Percentiles rank a stretch among this genome's conserved stretches.
These are phyloP conservation scores for Umbilicus rupestris DNA, from an alignment of 164 flowering plant genomes.

Conservation along the genomic window DNA sequence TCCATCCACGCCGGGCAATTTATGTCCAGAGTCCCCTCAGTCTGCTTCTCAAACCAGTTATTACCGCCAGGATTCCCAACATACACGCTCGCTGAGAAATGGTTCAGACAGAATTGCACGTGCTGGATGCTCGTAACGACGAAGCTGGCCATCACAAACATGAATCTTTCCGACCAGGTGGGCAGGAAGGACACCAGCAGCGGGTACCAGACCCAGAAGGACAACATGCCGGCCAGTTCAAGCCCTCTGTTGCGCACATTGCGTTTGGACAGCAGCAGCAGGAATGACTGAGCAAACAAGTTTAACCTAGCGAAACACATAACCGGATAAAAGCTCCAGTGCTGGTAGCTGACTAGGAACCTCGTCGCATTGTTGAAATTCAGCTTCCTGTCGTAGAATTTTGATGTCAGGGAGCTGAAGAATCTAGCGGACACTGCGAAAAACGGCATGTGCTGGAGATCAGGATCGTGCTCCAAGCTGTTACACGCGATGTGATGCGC, in stretches of 20 bases:
- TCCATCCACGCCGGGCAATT: slow-evolving; percentile 11
- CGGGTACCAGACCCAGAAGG: slow-evolving; percentile 15
- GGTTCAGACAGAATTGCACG: slow-evolving; percentile 13
- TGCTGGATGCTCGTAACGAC: slow-evolving; percentile 10
- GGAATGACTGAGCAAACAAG: slow-evolving; percentile 7
- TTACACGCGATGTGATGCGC: slow-evolving; percentile 11
- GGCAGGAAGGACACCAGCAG: slow-evolving; percentile 11
- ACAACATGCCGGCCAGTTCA: slow-evolving; percentile 2
- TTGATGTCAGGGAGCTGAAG: slow-evolving; percentile 8
- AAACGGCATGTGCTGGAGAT: slow-evolving; percentile 11
- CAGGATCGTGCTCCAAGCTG: slow-evolving; percentile 9
- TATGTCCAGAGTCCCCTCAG: slow-evolving; percentile 11
- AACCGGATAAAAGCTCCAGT: slow-evolving; percentile 11
- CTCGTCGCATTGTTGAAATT: neutral
- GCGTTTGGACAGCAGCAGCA: slow-evolving; percentile 7
- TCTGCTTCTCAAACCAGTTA: slow-evolving; percentile 16
- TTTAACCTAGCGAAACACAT: slow-evolving; percentile 9
- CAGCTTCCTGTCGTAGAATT: slow-evolving; percentile 9
- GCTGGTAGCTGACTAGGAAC: slow-evolving; percentile 11
- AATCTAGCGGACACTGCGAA: slow-evolving; percentile 9
- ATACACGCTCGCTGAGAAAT: slow-evolving; percentile 11
- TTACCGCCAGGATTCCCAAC: slow-evolving; percentile 10
- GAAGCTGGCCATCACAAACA: slow-evolving; percentile 15
- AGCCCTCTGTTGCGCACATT: neutral
- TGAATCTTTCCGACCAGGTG: slow-evolving; percentile 9